Conservation (phyloP, 305 asterid genomes). For the Fraxinus xanthoxyloides region DNA sequence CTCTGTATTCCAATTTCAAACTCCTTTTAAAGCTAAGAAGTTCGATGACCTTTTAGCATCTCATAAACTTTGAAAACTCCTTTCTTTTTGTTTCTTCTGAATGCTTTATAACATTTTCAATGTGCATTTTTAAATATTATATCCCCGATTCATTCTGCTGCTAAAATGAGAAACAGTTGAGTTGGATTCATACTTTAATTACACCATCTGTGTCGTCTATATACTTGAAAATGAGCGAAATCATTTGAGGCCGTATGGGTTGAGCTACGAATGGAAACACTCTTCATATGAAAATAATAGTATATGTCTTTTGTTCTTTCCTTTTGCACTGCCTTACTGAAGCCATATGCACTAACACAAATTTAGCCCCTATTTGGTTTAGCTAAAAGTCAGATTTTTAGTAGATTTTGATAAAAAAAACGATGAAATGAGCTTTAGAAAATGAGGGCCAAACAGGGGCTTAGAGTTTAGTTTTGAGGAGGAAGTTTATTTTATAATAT, state of each 20-base stretch:
- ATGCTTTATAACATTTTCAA: background rate
- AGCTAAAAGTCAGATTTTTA: no score
- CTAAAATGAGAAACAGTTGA: slow-evolving; percentile 4
- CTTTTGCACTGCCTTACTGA: background rate
- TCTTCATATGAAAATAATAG: background rate
- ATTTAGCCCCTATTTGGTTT: no score
- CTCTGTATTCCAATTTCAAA: background rate
- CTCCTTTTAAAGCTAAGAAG: background rate
- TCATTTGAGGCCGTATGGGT: background rate
- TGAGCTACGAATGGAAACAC: background rate
- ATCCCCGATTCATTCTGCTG: background rate
- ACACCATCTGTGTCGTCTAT: background rate
- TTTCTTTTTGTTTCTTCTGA: background rate
- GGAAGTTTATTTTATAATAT: background rate
- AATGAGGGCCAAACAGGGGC: no score
- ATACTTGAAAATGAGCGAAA: background rate
- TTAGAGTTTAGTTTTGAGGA: background rate
- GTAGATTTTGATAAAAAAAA: no score
- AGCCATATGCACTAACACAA: background rate
- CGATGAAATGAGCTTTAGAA: no score
- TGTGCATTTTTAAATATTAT: background rate
- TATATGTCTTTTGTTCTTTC: background rate
- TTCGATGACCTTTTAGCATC: background rate
- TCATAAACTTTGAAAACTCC: background rate
- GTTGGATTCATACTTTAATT: background rate